Conservation (phyloP, 176 grass and related monocot species). For the Cymbopogon citratus region DNA sequence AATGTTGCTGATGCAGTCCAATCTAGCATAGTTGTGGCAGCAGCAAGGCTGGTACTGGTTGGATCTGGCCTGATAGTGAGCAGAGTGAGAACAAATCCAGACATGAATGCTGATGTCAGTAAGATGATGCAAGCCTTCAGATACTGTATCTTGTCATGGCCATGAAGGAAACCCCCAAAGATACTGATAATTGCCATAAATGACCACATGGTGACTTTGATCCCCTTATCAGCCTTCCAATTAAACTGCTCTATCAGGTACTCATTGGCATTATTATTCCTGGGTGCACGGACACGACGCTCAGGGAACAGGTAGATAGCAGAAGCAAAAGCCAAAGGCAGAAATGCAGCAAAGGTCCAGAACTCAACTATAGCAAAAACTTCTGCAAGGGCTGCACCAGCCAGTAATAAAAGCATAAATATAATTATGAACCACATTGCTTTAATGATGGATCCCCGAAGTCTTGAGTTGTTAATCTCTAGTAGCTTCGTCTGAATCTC, state of each 20-base stretch:
- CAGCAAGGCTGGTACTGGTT: not conserved
- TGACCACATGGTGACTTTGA: constrained; percentile 27
- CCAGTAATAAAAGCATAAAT: not conserved
- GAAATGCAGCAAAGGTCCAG: not conserved
- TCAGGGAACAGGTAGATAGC: not conserved
- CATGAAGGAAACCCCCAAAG: constrained; percentile 25
- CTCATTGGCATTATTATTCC: not conserved
- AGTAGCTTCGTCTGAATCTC: not conserved
- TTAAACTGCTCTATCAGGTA: not conserved
- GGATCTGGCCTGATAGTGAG: not conserved
- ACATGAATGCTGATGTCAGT: constrained; percentile 18
- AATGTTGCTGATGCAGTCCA: not conserved
- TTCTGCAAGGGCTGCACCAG: not conserved
- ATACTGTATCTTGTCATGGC: not conserved
- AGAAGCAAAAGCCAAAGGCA: not conserved
- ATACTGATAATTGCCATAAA: constrained; percentile 23
- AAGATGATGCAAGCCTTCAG: constrained; percentile 23
- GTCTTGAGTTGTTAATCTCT: not conserved
- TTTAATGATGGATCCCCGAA: not conserved
- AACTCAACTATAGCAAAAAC: constrained; percentile 20
- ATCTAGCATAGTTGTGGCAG: not conserved
- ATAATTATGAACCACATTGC: not conserved
- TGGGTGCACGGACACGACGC: not conserved
- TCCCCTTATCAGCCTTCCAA: constrained; percentile 5
- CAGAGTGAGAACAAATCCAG: not conserved